A percentile compares a stretch with the other conserved stretches of the same genome.
phyloP scores from a whole-genome alignment of 495 filamentous ascomycete species.

The Parathielavia appendiculata region DNA sequence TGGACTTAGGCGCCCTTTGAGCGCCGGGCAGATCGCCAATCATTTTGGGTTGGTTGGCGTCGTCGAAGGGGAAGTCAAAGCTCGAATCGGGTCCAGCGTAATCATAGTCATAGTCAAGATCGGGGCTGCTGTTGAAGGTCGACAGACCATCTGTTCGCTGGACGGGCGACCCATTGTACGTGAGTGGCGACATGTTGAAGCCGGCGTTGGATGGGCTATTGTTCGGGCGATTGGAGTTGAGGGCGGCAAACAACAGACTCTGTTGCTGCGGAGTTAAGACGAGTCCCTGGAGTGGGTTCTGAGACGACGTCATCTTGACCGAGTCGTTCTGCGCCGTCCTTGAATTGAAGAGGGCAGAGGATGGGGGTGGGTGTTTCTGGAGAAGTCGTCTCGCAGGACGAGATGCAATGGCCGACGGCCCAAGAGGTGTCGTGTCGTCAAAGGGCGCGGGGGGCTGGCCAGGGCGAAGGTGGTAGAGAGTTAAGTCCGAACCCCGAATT shows the following conservation, averaged over 20 bases:
- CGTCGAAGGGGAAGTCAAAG: conserved; percentile 62
- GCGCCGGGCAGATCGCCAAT: conserved; percentile 70
- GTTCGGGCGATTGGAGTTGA: conserved; percentile 64
- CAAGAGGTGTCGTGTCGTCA: neutral
- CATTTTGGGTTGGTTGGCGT: conserved; percentile 61
- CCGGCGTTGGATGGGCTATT: conserved; percentile 32
- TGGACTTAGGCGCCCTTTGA: conserved; percentile 42
- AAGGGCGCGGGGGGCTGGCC: neutral
- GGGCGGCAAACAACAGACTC: conserved; percentile 77
- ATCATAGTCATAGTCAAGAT: conserved; percentile 71
- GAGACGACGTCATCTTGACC: conserved; percentile 43
- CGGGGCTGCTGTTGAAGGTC: conserved; percentile 67
- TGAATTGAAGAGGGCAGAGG: neutral
- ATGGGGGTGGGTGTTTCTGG: neutral
- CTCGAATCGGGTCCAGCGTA: conserved; percentile 45
- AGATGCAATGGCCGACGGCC: neutral
- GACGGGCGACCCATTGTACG: conserved; percentile 52
- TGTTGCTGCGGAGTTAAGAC: conserved; percentile 80
- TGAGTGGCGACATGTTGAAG: conserved; percentile 48
- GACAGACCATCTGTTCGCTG: conserved; percentile 30
- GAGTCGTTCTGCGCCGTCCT: conserved; percentile 23
- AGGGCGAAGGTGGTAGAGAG: neutral
- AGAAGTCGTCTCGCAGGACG: neutral
- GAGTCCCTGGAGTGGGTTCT: conserved; percentile 39
- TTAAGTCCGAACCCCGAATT: conserved; percentile 13